Evolutionary conservation across 2,329 filamentous ascomycete genomes (phyloP).

Genomic region (Colletotrichum acutatum): DNA sequence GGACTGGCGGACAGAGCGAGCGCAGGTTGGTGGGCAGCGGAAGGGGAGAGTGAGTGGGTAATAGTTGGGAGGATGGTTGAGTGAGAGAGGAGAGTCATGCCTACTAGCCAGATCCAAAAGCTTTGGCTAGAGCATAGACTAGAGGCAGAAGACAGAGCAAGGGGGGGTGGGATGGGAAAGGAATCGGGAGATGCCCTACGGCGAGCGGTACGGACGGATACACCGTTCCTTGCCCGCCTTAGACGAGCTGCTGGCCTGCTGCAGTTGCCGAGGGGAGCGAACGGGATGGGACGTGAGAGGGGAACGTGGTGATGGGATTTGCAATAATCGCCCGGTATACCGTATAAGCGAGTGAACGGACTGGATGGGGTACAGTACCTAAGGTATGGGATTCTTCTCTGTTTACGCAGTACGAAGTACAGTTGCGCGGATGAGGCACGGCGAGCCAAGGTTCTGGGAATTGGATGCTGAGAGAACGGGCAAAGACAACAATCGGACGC

Average conservation of each 20-base stretch:
- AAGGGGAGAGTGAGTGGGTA: conserved; percentile 17
- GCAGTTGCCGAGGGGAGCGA: background rate
- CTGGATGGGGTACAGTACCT: conserved; percentile 23
- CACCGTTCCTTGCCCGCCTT: background rate
- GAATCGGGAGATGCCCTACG: background rate
- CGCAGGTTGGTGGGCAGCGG: conserved; percentile 3
- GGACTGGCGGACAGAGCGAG: conserved; percentile 6
- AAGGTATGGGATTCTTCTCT: background rate
- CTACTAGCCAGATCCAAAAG: conserved; percentile 11
- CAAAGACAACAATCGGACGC: background rate
- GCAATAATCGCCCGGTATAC: background rate
- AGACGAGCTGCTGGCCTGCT: background rate
- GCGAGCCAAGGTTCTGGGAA: conserved; percentile 6
- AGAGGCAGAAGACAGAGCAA: background rate
- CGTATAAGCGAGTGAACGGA: background rate
- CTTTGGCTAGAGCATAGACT: conserved; percentile 1
- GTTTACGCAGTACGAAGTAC: too few species aligned
- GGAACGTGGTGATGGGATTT: background rate
- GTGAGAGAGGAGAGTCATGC: background rate
- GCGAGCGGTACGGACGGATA: background rate
- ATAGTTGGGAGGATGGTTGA: conserved; percentile 7
- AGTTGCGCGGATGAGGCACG: conserved; percentile 5
- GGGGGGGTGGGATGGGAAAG: background rate
- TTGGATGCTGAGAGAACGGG: background rate
- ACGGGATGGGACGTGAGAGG: background rate